Percentiles rank a stretch among this genome's conserved stretches.
Evolutionary conservation across 345 rosid species (phyloP).

Genomic region (Boechera divaricarpa): DNA sequence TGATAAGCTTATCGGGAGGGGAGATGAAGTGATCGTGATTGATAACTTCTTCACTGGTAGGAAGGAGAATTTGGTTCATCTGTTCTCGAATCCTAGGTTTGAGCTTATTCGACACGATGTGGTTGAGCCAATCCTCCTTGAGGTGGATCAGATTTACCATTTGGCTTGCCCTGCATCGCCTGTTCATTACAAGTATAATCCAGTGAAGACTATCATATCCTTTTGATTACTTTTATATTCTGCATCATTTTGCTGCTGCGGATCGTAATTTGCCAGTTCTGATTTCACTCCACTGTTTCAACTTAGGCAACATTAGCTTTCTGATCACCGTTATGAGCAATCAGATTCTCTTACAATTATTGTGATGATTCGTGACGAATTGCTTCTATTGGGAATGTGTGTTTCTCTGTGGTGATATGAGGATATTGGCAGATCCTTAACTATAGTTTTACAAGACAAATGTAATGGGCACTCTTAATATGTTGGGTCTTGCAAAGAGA

Average conservation of each 20-base stretch:
- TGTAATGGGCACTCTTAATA: slow-evolving; percentile 98
- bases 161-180: slow-evolving; percentile 99
- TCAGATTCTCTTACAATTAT: neutral
- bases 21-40: slow-evolving; percentile 94
- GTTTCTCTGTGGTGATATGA: slow-evolving; percentile 2
- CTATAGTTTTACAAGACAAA: slow-evolving; percentile 78
- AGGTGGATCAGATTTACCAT: slow-evolving; percentile 99
- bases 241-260: slow-evolving; percentile 2
- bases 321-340: neutral
- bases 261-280: slow-evolving; percentile 11
- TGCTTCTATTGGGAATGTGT: slow-evolving; percentile 4
- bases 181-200: slow-evolving; percentile 94
- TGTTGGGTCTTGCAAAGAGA: slow-evolving; percentile 99
- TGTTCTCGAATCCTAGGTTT: slow-evolving; percentile 80
- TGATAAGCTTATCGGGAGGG: slow-evolving; percentile 84
- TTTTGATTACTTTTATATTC: slow-evolving; percentile 30
- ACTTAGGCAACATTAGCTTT: neutral
- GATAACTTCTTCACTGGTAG: slow-evolving; percentile 98
- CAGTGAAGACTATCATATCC: slow-evolving; percentile 99
- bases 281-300: neutral
- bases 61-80: slow-evolving; percentile 88
- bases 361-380: slow-evolving; percentile 56
- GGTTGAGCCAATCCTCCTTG: slow-evolving; percentile 90
- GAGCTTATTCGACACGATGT: slow-evolving; percentile 98
- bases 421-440: slow-evolving; percentile 56